Evolutionary conservation across 176 grass and related monocot genomes (phyloP), one percentile per base, ranked within the genome.

Genomic region (Aegilops longissima): DNA sequence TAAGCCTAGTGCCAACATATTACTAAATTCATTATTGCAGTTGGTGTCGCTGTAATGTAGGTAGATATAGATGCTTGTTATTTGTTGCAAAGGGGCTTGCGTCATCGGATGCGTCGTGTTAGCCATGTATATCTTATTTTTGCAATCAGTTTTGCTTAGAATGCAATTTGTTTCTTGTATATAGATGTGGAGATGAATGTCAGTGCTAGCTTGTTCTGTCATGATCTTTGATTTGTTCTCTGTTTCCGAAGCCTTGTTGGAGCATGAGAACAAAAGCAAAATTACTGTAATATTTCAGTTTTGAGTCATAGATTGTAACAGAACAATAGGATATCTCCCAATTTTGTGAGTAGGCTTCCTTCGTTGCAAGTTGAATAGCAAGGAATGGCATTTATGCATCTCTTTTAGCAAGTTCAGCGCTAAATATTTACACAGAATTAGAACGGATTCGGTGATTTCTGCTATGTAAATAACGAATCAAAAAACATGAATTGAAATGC

Each of bases 71-170:
- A n/a, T 92, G 82, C 20, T 90, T 47, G 42, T 20, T 76, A 44
- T 77, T 80, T 59, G 76, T 35, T 70, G 83, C 45, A 44, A 52
- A 81, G 77, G 74, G 58, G 70, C 35, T 58, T 84, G 47, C 74
- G 73, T 73, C 33, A 14, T 36, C 24, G 56, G 45, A 79, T 76
- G 61, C 14, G 18, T 23, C 23, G 23, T 65, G 13, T n/a, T 86
- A 86, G 84, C 63, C 82, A 24, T 92, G 82, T 95, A 90, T 61
- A 95, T 92, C 77, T 92, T 25, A 86, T 87, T 90, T 65, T 82
- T 90, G 79, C 58, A 21, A 89, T 89, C 85, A 74, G 44, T 87
- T 87, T 75, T 90, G 68, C 35, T 83, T 90, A 82, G 86, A 66
- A 65, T 86, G 66, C 38, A 75, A 23, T 89, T 88, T 84, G 70